Evolutionary conservation across 192 early-diverging fungal genomes (phyloP).

Genomic region (Coemansia sp.): DNA sequence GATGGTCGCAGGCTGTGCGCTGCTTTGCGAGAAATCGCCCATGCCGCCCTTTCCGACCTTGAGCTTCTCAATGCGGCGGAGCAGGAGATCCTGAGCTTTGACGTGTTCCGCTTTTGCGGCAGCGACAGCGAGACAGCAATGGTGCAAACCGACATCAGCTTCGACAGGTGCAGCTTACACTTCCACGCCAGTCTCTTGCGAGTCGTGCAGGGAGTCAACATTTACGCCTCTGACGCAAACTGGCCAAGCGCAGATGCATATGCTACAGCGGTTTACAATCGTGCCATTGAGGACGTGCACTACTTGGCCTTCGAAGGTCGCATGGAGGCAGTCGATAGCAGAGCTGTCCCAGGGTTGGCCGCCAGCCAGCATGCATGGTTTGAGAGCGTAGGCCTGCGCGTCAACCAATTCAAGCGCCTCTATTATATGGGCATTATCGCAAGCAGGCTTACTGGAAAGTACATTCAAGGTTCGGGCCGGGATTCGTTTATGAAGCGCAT

Average conservation of each 20-base stretch:
- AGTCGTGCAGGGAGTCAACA: constrained; percentile 20
- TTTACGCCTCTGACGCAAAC: constrained; percentile 22
- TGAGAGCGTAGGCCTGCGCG: constrained; percentile 7
- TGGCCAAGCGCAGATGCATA: constrained; percentile 36
- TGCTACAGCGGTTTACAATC: constrained; percentile 39
- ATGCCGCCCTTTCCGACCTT: constrained; percentile 8
- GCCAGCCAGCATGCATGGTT: constrained; percentile 2
- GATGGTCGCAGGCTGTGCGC: constrained; percentile 6
- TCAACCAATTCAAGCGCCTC: constrained; percentile 17
- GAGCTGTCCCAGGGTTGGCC: background rate
- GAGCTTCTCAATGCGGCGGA: constrained; percentile 11
- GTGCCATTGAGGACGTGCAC: constrained; percentile 33
- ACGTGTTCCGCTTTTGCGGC: constrained; percentile 1
- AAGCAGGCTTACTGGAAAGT: constrained; percentile 18
- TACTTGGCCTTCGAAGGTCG: constrained; percentile 26
- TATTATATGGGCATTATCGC: constrained; percentile 29
- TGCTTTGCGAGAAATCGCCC: background rate
- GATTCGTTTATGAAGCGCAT: constrained; percentile 21
- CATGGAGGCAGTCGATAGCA: background rate
- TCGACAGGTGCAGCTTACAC: constrained; percentile 18
- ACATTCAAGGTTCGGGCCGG: constrained; percentile 22
- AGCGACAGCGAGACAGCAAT: background rate
- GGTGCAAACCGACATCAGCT: constrained; percentile 4
- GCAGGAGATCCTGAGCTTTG: constrained; percentile 23
- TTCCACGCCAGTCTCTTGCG: constrained; percentile 33